Conservation (phyloP, 2,329 filamentous ascomycete genomes). For the Colletotrichum sp. region DNA sequence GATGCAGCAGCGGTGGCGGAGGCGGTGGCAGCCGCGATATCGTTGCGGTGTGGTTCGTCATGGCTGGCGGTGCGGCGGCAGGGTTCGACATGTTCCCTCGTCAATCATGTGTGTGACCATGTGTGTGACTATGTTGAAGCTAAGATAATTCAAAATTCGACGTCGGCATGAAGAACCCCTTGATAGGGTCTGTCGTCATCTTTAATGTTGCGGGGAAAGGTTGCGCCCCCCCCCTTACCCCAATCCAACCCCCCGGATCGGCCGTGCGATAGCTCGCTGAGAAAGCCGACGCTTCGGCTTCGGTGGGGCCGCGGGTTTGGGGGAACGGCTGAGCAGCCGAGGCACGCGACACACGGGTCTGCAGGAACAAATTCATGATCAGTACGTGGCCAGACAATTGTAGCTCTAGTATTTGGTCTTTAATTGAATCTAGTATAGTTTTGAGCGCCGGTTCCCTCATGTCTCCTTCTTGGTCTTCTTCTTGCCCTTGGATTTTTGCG, state of each 20-base stretch:
- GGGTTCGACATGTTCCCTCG: neutral
- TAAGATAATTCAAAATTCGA: neutral
- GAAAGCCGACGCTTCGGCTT: neutral
- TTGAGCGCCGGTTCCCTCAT: neutral
- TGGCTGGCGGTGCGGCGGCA: neutral
- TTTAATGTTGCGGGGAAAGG: slow-evolving; percentile 17
- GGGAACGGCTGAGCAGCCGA: neutral
- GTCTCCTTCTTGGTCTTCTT: slow-evolving; percentile 34
- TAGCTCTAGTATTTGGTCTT: neutral
- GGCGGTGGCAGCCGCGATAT: neutral
- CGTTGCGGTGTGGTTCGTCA: slow-evolving; percentile 1
- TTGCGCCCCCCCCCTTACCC: neutral
- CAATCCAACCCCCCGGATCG: neutral
- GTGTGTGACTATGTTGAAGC: neutral
- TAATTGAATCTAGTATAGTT: neutral
- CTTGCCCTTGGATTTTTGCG: slow-evolving; percentile 28
- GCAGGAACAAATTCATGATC: neutral
- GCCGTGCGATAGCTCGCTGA: neutral
- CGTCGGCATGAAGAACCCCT: neutral
- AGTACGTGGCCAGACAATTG: neutral
- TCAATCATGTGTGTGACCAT: neutral
- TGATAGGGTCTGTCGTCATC: slow-evolving; percentile 12
- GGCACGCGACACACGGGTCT: neutral
- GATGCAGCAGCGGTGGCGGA: neutral
- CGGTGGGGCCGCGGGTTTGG: neutral